These are phyloP conservation scores for Phaffomyces opuntiae DNA, from an alignment of 805 yeast species.

Conservation along the genomic window DNA sequence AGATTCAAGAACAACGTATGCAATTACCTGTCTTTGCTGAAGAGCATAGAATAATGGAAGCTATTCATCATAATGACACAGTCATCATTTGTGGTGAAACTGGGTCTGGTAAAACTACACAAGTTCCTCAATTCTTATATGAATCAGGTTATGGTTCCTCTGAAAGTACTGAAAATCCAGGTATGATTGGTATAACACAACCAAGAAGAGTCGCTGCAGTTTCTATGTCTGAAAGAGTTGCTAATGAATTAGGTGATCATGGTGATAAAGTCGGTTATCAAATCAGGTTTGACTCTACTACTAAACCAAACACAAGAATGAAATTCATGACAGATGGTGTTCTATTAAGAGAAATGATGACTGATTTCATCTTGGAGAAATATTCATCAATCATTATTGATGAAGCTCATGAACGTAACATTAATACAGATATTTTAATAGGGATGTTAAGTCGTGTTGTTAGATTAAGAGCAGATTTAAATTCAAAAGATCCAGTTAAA, in stretches of 20 bases:
- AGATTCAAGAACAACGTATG: constrained; percentile 60
- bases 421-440: constrained; percentile 90
- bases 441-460: constrained; percentile 91
- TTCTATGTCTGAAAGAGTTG: constrained; percentile 80
- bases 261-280: constrained; percentile 70
- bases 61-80: constrained; percentile 85
- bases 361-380: constrained; percentile 70
- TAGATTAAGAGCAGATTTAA: constrained; percentile 55
- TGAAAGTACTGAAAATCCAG: constrained; percentile 58
- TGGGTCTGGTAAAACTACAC: constrained; percentile 98
- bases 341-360: constrained; percentile 84
- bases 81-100: constrained; percentile 95
- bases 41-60: constrained; percentile 93
- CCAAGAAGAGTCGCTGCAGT: constrained; percentile 94
- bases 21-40: constrained; percentile 83
- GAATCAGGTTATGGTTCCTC: constrained; percentile 83
- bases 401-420: constrained; percentile 96
- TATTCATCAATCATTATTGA: constrained; percentile 88
- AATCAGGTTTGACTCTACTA: constrained; percentile 70
- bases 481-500: constrained; percentile 37
- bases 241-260: constrained; percentile 68
- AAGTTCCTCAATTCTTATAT: constrained; percentile 90
- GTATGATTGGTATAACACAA: constrained; percentile 95
- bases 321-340: constrained; percentile 97
- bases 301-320: constrained; percentile 57